A percentile compares a stretch with the other conserved stretches of the same genome.
Conservation (phyloP, 106 monocot genomes). For the Allium sativum region DNA sequence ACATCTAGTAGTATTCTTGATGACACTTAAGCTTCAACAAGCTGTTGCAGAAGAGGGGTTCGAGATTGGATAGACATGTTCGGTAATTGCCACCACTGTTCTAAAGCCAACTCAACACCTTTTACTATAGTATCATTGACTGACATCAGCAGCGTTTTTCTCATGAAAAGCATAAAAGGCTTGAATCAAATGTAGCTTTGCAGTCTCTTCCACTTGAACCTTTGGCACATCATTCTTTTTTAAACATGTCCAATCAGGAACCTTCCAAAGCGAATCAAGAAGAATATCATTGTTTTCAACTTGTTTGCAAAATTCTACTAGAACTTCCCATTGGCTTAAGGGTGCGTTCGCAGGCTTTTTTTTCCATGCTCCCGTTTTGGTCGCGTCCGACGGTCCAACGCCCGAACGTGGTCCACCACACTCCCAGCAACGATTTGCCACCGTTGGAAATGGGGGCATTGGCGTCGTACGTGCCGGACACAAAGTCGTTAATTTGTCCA, state of each 20-base stretch:
- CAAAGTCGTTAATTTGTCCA: too few relatives aligned
- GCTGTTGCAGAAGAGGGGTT: conserved; percentile 73
- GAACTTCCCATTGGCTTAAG: conserved; percentile 94
- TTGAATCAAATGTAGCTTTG: conserved; percentile 70
- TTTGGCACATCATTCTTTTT: conserved; percentile 83
- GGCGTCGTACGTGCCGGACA: too few relatives aligned
- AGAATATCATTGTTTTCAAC: conserved; percentile 96
- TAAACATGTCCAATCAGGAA: conserved; percentile 86
- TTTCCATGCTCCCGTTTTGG: too few relatives aligned
- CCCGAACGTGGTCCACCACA: too few relatives aligned
- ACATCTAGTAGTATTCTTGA: conserved; percentile 75
- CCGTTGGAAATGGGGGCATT: too few relatives aligned
- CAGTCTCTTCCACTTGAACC: conserved; percentile 91
- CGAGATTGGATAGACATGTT: conserved; percentile 82
- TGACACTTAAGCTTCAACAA: conserved; percentile 92
- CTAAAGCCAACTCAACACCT: conserved; percentile 90
- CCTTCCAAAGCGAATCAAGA: conserved; percentile 91
- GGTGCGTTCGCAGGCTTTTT: too few relatives aligned
- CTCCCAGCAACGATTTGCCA: too few relatives aligned
- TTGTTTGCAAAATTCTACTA: conserved; percentile 87
- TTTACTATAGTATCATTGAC: conserved; percentile 73
- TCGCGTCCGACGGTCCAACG: too few relatives aligned
- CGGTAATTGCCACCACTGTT: conserved; percentile 99
- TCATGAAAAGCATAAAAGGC: conserved; percentile 79
- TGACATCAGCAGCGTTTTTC: conserved; percentile 54